Conservation (phyloP, 306 rosid genomes). For the Hippophae tibetana region DNA sequence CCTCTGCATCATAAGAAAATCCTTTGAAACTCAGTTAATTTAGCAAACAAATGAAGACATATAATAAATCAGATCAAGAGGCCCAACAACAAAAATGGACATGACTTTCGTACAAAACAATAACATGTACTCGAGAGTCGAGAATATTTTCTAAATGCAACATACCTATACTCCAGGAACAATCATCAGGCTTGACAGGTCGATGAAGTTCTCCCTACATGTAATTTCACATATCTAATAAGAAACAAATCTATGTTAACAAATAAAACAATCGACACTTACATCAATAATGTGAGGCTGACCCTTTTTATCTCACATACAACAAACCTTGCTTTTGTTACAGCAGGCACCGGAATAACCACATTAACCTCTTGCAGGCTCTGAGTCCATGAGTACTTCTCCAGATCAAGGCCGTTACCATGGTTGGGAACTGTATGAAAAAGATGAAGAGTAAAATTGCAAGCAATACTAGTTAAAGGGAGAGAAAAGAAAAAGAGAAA, state of each 20-base stretch:
- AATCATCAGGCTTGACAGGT: slow-evolving; percentile 70
- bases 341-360: slow-evolving; percentile 62
- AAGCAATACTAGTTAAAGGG: neutral
- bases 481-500: no score
- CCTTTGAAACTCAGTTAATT: neutral
- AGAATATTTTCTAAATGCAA: neutral
- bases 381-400: slow-evolving; percentile 85
- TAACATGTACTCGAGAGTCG: neutral
- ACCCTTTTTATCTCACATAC: slow-evolving; percentile 77
- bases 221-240: slow-evolving; percentile 5
- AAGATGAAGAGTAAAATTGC: neutral
- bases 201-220: slow-evolving; percentile 58
- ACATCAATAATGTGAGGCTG: slow-evolving; percentile 90
- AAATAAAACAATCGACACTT: slow-evolving; percentile 13
- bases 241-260: neutral
- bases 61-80: neutral
- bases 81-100: neutral
- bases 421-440: slow-evolving; percentile 53
- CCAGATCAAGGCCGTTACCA: slow-evolving; percentile 86
- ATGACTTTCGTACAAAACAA: neutral
- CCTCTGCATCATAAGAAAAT: slow-evolving; percentile 52
- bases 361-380: slow-evolving; percentile 69
- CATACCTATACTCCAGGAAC: slow-evolving; percentile 89
- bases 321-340: slow-evolving; percentile 68
- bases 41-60: neutral